These are phyloP conservation scores for Backusella circina DNA, from an alignment of 192 early-diverging fungal species.

Conservation along the genomic window DNA sequence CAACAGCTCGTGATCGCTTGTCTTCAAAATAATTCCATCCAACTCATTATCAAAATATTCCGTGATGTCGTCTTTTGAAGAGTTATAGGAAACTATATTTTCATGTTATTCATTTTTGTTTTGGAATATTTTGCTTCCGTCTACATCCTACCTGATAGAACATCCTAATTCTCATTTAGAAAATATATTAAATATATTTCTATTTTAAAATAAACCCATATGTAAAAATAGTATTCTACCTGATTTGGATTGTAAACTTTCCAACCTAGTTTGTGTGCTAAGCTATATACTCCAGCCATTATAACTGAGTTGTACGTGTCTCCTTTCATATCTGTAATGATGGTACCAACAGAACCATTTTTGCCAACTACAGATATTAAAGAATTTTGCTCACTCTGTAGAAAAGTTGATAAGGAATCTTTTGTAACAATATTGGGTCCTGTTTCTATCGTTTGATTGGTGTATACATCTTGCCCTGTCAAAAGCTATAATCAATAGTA, in stretches of 20 bases:
- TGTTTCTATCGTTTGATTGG: slow-evolving; percentile 15
- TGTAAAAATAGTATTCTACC: slow-evolving; percentile 3
- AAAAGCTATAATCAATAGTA: slow-evolving; percentile 6
- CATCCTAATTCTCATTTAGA: neutral
- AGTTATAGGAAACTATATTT: neutral
- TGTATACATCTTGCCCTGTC: slow-evolving; percentile 10
- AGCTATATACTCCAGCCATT: neutral
- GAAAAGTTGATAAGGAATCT: neutral
- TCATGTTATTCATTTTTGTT: neutral
- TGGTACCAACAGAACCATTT: neutral
- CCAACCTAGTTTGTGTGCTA: slow-evolving; percentile 16
- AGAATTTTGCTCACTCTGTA: neutral
- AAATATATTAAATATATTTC: neutral
- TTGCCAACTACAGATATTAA: neutral
- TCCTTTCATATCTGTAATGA: slow-evolving; percentile 2
- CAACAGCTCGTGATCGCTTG: neutral
- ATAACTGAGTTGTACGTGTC: slow-evolving; percentile 13
- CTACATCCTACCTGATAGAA: neutral
- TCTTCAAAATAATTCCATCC: neutral
- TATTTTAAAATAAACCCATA: neutral
- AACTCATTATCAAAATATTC: neutral
- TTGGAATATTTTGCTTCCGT: neutral
- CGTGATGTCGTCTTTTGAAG: neutral
- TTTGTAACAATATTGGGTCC: slow-evolving; percentile 18
- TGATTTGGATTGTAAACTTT: slow-evolving; percentile 3